Conservation (phyloP, 352 stramenopile species). For the Globisporangium nodosum region DNA sequence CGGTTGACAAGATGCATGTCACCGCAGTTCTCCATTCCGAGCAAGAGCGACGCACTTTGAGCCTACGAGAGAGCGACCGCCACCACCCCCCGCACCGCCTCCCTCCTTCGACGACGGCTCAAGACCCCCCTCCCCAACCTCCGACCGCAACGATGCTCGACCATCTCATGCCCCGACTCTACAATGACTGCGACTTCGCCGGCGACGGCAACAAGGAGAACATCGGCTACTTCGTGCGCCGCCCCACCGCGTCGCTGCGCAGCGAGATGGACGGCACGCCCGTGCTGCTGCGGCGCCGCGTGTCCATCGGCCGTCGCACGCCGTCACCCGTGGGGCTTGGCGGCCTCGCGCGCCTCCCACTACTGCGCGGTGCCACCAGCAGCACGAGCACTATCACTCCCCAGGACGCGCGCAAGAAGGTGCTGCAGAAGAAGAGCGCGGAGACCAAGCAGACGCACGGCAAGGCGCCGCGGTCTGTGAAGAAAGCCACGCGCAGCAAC, state of each 20-base stretch:
- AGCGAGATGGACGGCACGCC: constrained; percentile 8
- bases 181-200: constrained; percentile 30
- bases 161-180: constrained; percentile 34
- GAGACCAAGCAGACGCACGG: constrained; percentile 7
- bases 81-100: background rate
- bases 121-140: background rate
- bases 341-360: background rate
- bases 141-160: constrained; percentile 23
- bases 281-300: constrained; percentile 8
- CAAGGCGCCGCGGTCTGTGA: constrained; percentile 1
- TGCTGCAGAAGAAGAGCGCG: background rate
- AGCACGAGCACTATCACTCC: constrained; percentile 13
- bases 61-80: background rate
- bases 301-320: background rate
- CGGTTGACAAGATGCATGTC: too few species aligned
- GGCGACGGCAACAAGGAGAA: constrained; percentile 70
- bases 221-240: constrained; percentile 46
- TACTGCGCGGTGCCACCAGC: background rate
- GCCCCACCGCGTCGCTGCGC: constrained; percentile 14
- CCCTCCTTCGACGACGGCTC: background rate
- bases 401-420: constrained; percentile 19
- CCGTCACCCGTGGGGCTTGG: constrained; percentile 3
- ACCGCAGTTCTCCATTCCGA: background rate
- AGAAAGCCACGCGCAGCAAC: background rate
- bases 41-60: background rate